Base-by-base conservation (phyloP, 2,329 filamentous ascomycete genomes). In the Cercospora beticola region DNA sequence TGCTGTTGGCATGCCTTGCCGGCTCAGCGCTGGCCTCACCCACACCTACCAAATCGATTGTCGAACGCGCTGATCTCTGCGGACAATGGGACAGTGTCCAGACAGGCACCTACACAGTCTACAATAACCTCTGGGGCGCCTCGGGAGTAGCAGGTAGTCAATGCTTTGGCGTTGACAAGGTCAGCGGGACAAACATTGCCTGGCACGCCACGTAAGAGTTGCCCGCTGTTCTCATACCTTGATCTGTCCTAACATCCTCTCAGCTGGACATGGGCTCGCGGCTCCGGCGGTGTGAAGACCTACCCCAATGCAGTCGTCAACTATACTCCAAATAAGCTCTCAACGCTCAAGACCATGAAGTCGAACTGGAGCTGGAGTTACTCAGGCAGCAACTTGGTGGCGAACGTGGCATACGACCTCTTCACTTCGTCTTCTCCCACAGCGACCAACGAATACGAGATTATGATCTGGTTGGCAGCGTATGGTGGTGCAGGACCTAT, bases 401-500 rank as follows among this genome's bases (percentile, higher is more conserved):
- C 86, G 63, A 83, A 89, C 73, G 87, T 90, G 21, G 81, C 87
- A n/a, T 89, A 88, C 74, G 87, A 89, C 75, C 77, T 89, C 63
- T 89, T 89, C 78, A 86, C 86, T 16, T 80, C 81, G 6, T 81
- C 84, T 52, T 81, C 81, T 26, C 82, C 85, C 2, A 79, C 79
- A 49, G 82, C 79, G 57, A 75, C 70, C 58, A 74, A 82, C 9
- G 80, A 86, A 71, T 88, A 87, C 75, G 88, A 90, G 78, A 81
- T 89, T 73, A 90, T 90, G 88, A 83, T 90, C 73, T 90, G 88
- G 88, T 81, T 88, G 59, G 83, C 81, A 5, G 85, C 85, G 28
- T 78, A 87, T 60, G 86, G 84, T 30, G 83, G 85, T 63, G 86
- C 86, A 1, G 86, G 86, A 6, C 85, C 86, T 23, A 87, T 89